Percentiles rank a stretch among this genome's conserved stretches.
phyloP scores from a whole-genome alignment of 2,329 filamentous ascomycete genomes.

The Aureobasidium sp. region DNA sequence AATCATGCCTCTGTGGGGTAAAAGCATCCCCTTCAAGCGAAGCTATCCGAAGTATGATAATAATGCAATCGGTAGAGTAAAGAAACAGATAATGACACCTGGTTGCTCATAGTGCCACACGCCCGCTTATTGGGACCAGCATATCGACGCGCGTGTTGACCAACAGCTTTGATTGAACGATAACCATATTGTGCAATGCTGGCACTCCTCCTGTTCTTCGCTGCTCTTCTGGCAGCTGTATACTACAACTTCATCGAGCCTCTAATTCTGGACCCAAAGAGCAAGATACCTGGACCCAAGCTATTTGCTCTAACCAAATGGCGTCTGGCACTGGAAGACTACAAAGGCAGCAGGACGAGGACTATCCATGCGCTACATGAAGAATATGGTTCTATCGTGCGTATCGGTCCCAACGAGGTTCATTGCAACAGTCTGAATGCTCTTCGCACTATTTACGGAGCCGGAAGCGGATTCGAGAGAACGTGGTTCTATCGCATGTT shows the following conservation, averaged over 20 bases:
- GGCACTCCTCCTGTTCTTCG: not conserved
- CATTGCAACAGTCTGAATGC: constrained; percentile 40
- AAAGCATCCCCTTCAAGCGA: too few relatives aligned
- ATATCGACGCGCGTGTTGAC: too few relatives aligned
- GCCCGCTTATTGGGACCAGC: too few relatives aligned
- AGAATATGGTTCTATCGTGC: constrained; percentile 42
- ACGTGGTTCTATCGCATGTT: constrained; percentile 52
- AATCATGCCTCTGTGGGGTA: too few relatives aligned
- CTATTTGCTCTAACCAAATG: constrained; percentile 39
- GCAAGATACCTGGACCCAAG: constrained; percentile 33
- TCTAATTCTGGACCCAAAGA: constrained; percentile 17
- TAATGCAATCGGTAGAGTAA: too few relatives aligned
- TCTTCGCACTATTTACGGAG: constrained; percentile 48
- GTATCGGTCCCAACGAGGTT: constrained; percentile 43
- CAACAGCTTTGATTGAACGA: too few relatives aligned
- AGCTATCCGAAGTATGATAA: too few relatives aligned
- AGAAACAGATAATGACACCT: too few relatives aligned
- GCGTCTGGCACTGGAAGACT: constrained; percentile 42
- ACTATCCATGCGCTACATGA: constrained; percentile 39
- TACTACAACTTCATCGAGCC: constrained; percentile 14
- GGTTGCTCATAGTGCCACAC: too few relatives aligned
- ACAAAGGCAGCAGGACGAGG: constrained; percentile 36
- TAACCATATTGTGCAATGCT: not conserved
- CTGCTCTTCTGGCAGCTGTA: not conserved
- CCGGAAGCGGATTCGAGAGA: constrained; percentile 45